Conservation (phyloP, 139 green algal species). For the Trebouxia sp. region DNA sequence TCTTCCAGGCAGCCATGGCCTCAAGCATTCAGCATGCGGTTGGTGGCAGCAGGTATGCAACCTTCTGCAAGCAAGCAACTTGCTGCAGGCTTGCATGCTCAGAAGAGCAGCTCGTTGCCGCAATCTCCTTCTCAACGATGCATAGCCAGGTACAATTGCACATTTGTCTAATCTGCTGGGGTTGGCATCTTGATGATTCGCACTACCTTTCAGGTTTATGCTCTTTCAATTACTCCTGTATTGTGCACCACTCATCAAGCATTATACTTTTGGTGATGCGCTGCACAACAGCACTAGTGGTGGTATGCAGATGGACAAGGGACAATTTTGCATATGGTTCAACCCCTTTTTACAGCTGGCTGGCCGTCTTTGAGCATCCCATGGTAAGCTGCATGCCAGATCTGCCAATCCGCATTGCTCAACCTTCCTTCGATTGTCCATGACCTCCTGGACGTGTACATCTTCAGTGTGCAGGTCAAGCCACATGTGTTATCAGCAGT, state of each 20-base stretch:
- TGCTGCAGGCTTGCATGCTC: background rate
- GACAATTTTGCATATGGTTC: constrained; percentile 28
- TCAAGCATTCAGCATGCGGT: background rate
- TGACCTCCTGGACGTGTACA: too few species aligned
- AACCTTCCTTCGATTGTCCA: background rate
- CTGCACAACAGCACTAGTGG: too few species aligned
- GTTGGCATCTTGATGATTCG: too few species aligned
- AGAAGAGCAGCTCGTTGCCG: background rate
- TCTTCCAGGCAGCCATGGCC: background rate
- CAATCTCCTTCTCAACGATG: too few species aligned
- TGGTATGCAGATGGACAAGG: background rate
- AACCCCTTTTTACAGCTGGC: constrained; percentile 4
- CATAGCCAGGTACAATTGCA: too few species aligned
- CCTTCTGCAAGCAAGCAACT: background rate
- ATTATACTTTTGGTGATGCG: too few species aligned
- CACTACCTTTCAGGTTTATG: too few species aligned
- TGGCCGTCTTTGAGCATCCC: background rate
- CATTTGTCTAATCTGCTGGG: too few species aligned
- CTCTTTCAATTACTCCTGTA: too few species aligned
- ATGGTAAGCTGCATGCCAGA: background rate
- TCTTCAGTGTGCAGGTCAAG: background rate
- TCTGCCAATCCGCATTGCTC: background rate
- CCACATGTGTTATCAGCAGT: background rate
- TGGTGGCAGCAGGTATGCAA: background rate
- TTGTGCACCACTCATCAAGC: too few species aligned